Evolutionary conservation across 257 asterid genomes (phyloP), one percentile per base, ranked within the genome.

Genomic region (Scutellaria minor): DNA sequence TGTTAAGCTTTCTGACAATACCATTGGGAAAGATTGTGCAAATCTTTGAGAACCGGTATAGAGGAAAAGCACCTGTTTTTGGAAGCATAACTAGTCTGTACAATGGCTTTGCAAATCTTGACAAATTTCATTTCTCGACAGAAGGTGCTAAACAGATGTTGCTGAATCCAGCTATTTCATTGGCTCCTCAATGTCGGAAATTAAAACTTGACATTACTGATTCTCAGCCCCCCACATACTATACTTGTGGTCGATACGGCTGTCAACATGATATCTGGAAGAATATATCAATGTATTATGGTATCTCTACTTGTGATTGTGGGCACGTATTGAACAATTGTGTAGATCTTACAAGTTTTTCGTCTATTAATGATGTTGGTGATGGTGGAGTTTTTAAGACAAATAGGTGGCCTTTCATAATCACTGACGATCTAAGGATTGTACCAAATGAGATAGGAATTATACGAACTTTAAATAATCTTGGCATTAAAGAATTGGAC

Each of bases 1-100:
- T 80, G 40, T 1, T 80, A 0, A 72, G 81, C 57, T 72, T 75
- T 41, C 42, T 80, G 9, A 72, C 61, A 0, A n/a, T 75, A 12
- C 84, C 81, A 7, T 22, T 80, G 35, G 84, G 79, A 8, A 31
- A n/a, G 0, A 37, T 73, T n/a, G 1, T 67, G 2, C 3, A 9
- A 2, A 5, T 59, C 2, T 5, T 71, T 6, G 0, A 42, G 3
- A 50, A 37, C 1, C 77, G 75, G 14, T 18, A 64, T 45, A 45
- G 35, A 8, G 67, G 53, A 3, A 35, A 72, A 1, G 20, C 15
- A 0, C 7, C 68, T 18, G 18, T 18, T 18, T 18, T 18, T 18
- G 18, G 18, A 18, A 18, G 72, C 51, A 35, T 67, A 6, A 35
- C 13, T 20, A 3, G 51, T 51, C 47, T 78, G 37, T 55, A 31